Evolutionary conservation across 1,284 basidiomycete species (phyloP).

Genomic region (Meripilus lineatus): DNA sequence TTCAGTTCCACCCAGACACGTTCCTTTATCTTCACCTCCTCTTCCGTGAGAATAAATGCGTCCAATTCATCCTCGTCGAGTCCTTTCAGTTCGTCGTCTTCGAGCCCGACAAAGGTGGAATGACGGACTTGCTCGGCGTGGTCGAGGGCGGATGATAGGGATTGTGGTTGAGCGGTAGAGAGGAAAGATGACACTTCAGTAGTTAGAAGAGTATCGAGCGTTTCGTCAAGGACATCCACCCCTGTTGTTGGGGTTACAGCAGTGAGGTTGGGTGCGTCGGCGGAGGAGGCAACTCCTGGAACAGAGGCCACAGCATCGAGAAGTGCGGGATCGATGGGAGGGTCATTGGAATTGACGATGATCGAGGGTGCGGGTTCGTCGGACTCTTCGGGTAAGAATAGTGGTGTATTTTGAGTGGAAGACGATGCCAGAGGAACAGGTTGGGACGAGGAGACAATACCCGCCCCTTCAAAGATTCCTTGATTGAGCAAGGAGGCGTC

Average conservation of each 20-base stretch:
- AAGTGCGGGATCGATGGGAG: conserved; percentile 52
- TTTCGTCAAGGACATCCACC: conserved; percentile 36
- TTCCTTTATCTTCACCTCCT: conserved; percentile 88
- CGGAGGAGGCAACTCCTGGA: conserved; percentile 7
- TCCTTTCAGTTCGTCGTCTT: conserved; percentile 66
- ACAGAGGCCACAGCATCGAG: conserved; percentile 28
- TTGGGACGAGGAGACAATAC: not conserved
- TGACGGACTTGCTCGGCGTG: conserved; percentile 57
- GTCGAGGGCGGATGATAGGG: conserved; percentile 54
- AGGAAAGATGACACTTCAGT: conserved; percentile 66
- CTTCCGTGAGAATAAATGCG: conserved; percentile 75
- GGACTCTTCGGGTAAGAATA: conserved; percentile 14
- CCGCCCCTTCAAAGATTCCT: conserved; percentile 39
- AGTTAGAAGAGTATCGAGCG: conserved; percentile 49
- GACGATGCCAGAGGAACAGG: not conserved
- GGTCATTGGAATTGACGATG: conserved; percentile 11
- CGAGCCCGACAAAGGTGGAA: conserved; percentile 35
- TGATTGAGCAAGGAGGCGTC: conserved; percentile 43
- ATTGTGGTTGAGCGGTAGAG: conserved; percentile 48
- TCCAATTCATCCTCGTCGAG: conserved; percentile 95
- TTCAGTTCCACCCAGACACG: conserved; percentile 97
- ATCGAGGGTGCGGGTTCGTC: not conserved
- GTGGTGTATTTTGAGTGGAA: not conserved
- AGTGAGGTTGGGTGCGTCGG: not conserved
- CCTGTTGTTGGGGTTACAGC: not conserved